Evolutionary conservation across 192 early-diverging fungal genomes (phyloP).

Genomic region (Mortierella claussenii): DNA sequence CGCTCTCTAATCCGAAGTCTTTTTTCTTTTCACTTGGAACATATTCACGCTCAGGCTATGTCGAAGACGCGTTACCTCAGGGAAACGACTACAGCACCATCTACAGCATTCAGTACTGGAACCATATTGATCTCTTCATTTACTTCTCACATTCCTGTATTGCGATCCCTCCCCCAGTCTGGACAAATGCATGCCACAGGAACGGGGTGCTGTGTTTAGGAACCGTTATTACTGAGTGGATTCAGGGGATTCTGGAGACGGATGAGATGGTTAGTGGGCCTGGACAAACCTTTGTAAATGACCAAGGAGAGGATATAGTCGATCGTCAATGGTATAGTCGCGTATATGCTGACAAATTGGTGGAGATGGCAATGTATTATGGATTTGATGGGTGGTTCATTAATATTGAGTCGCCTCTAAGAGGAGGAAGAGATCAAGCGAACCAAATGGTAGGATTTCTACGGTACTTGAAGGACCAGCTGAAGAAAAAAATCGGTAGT

Average conservation of each 20-base stretch:
- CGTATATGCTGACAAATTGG: constrained; percentile 66
- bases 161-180: constrained; percentile 68
- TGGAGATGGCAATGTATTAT: constrained; percentile 69
- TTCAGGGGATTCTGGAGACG: constrained; percentile 57
- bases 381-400: constrained; percentile 75
- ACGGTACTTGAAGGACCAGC: constrained; percentile 53
- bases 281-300: constrained; percentile 6
- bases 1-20: too few relatives aligned
- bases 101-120: constrained; percentile 71
- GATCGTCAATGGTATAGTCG: constrained; percentile 57
- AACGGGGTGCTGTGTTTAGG: constrained; percentile 68
- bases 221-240: constrained; percentile 74
- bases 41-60: constrained; percentile 68
- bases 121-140: constrained; percentile 70
- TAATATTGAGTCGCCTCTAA: constrained; percentile 68
- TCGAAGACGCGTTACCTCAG: constrained; percentile 59
- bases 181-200: constrained; percentile 71
- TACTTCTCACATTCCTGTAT: constrained; percentile 71
- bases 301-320: constrained; percentile 10
- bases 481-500: constrained; percentile 59
- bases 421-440: constrained; percentile 38
- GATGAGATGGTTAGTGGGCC: constrained; percentile 68
- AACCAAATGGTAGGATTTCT: constrained; percentile 53
- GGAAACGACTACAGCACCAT: constrained; percentile 55
- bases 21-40: too few relatives aligned